Percentiles rank a stretch among this genome's conserved stretches.
phyloP scores from a whole-genome alignment of 495 filamentous ascomycete genomes.

The Viridothelium virens region DNA sequence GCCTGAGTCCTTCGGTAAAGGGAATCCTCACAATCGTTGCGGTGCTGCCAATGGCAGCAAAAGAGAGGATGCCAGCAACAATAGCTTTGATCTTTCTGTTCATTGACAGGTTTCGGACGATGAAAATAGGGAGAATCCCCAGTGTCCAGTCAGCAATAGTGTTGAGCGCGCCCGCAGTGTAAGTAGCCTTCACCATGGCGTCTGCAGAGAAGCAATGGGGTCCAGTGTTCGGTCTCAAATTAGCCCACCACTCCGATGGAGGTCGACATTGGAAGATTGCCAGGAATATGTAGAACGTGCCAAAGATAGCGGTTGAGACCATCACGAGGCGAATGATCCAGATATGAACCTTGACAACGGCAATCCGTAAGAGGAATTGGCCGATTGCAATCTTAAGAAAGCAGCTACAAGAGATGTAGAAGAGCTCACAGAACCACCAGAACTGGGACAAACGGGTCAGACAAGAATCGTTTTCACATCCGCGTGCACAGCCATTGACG shows the following conservation, averaged over 20 bases:
- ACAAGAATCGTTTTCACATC: background rate
- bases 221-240: constrained; percentile 20
- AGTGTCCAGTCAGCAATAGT: constrained; percentile 27
- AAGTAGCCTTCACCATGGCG: constrained; percentile 24
- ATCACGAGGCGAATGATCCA: constrained; percentile 33
- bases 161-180: constrained; percentile 26
- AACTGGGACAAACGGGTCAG: constrained; percentile 15
- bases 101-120: constrained; percentile 22
- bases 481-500: background rate
- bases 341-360: constrained; percentile 34
- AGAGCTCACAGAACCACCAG: constrained; percentile 36
- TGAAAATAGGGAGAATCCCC: constrained; percentile 23
- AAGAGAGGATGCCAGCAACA: constrained; percentile 19
- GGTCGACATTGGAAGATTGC: constrained; percentile 42
- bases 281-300: constrained; percentile 37
- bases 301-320: constrained; percentile 28
- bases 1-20: constrained; percentile 31
- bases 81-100: constrained; percentile 13
- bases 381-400: constrained; percentile 40
- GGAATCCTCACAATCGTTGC: constrained; percentile 40
- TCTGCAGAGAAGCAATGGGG: constrained; percentile 26
- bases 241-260: constrained; percentile 35
- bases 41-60: constrained; percentile 31
- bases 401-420: constrained; percentile 35
- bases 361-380: constrained; percentile 40